Percentiles rank a stretch among this genome's conserved stretches.
phyloP scores from a whole-genome alignment of 768 basidiomycete species.

The Austroboletus eburneus region DNA sequence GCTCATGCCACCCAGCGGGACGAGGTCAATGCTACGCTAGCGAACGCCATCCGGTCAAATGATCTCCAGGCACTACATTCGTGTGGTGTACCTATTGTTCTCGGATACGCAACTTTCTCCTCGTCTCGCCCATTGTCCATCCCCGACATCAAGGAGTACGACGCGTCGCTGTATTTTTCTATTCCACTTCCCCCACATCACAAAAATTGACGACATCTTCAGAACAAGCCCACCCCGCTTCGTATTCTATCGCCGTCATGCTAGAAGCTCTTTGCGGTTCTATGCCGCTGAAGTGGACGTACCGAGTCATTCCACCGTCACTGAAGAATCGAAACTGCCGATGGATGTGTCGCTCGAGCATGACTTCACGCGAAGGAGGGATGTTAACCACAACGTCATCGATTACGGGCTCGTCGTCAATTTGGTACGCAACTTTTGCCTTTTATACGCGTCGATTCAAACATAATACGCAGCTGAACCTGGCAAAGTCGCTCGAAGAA shows the following conservation, averaged over 20 bases:
- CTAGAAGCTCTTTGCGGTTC: conserved; percentile 56
- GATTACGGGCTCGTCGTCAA: conserved; percentile 34
- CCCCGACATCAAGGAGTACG: conserved; percentile 35
- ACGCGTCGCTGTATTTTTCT: conserved; percentile 7
- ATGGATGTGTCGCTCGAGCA: conserved; percentile 32
- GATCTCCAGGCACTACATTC: conserved; percentile 15
- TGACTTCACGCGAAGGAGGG: conserved; percentile 34
- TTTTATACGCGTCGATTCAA: not conserved
- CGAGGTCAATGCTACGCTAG: conserved; percentile 14
- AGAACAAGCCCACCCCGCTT: conserved; percentile 25
- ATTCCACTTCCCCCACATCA: conserved; percentile 1
- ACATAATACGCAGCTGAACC: conserved; percentile 38
- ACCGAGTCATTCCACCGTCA: conserved; percentile 19
- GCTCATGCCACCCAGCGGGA: conserved; percentile 11
- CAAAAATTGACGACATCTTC: conserved; percentile 8
- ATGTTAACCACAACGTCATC: conserved; percentile 5
- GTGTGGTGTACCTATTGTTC: conserved; percentile 28
- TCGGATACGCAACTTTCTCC: conserved; percentile 23
- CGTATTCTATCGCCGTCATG: conserved; percentile 53
- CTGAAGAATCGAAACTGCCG: conserved; percentile 15
- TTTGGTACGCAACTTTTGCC: conserved; percentile 32
- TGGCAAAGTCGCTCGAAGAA: conserved; percentile 35
- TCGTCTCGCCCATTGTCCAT: conserved; percentile 5
- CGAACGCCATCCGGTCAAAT: conserved; percentile 11
- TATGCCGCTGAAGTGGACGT: conserved; percentile 46